A percentile compares a stretch with the other conserved stretches of the same genome.
These are phyloP conservation scores for Ceratobasidium sp. DNA, from an alignment of 1,284 basidiomycete species.

Conservation along the genomic window DNA sequence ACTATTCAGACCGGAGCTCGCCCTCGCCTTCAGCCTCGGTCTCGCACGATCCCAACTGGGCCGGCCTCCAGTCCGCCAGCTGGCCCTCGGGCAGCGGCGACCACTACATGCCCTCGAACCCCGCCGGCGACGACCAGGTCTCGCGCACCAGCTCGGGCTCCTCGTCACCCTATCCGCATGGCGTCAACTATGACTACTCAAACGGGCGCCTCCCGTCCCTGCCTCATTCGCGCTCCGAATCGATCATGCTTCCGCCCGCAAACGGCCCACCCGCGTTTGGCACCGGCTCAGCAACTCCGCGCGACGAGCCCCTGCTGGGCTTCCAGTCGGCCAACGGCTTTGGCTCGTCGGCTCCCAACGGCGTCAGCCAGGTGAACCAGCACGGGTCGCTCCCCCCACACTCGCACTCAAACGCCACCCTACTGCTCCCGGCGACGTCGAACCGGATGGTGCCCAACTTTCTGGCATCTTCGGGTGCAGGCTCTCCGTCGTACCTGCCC, in stretches of 20 bases:
- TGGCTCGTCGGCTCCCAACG: slow-evolving; percentile 4
- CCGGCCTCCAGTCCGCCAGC: neutral
- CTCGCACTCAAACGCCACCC: slow-evolving; percentile 35
- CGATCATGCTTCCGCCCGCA: slow-evolving; percentile 26
- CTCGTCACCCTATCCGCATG: slow-evolving; percentile 26
- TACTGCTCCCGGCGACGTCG: slow-evolving; percentile 10
- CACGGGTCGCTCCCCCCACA: slow-evolving; percentile 24
- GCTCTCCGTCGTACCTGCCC: slow-evolving; percentile 2
- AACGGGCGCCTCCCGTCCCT: slow-evolving; percentile 22
- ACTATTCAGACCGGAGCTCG: slow-evolving; percentile 37
- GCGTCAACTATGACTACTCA: slow-evolving; percentile 34
- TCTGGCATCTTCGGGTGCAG: neutral
- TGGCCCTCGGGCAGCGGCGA: neutral
- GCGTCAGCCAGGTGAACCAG: slow-evolving; percentile 25
- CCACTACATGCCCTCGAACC: slow-evolving; percentile 5
- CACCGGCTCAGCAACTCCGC: slow-evolving; percentile 12
- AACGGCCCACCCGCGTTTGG: neutral
- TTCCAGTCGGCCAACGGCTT: slow-evolving; percentile 9
- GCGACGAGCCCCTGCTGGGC: slow-evolving; percentile 20
- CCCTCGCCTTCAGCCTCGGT: slow-evolving; percentile 20
- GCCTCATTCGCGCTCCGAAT: slow-evolving; percentile 23
- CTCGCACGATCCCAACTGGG: slow-evolving; percentile 23
- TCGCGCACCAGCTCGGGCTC: slow-evolving; percentile 30
- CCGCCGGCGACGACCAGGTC: slow-evolving; percentile 20
- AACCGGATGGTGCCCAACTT: slow-evolving; percentile 29